phyloP scores from a whole-genome alignment of 1,284 basidiomycete species.

The Porodaedalea pini region DNA sequence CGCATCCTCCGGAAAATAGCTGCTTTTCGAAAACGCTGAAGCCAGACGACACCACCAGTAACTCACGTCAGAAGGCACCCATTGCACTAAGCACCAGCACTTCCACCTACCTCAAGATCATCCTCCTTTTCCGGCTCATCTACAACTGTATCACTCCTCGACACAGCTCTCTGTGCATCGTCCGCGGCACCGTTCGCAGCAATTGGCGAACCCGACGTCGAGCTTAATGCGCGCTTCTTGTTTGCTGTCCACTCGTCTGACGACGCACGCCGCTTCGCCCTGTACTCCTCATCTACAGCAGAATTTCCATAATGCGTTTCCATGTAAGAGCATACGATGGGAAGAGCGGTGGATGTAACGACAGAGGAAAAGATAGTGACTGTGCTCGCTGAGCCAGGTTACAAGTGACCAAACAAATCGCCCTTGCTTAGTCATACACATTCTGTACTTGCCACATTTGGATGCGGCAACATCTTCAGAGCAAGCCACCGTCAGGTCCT shows the following conservation, averaged over 20 bases:
- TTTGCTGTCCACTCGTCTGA: constrained; percentile 26
- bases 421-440: neutral
- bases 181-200: constrained; percentile 51
- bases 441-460: neutral
- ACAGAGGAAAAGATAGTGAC: constrained; percentile 5
- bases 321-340: constrained; percentile 12
- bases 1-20: constrained; percentile 91
- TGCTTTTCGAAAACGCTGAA: constrained; percentile 79
- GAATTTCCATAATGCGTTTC: constrained; percentile 9
- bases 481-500: too few relatives aligned
- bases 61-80: neutral
- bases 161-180: constrained; percentile 6
- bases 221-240: constrained; percentile 66
- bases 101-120: constrained; percentile 62
- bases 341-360: neutral
- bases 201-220: constrained; percentile 51
- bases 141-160: constrained; percentile 31
- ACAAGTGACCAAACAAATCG: constrained; percentile 4
- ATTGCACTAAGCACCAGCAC: neutral
- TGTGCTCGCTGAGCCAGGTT: neutral
- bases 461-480: too few relatives aligned
- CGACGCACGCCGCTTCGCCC: constrained; percentile 12
- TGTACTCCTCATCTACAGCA: constrained; percentile 11
- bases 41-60: constrained; percentile 13
- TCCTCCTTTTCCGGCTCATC: constrained; percentile 58